A percentile compares a stretch with the other conserved stretches of the same genome.
These are phyloP conservation scores for Penicillium sclerotigenum DNA, from an alignment of 2,329 filamentous ascomycete species.

Conservation along the genomic window DNA sequence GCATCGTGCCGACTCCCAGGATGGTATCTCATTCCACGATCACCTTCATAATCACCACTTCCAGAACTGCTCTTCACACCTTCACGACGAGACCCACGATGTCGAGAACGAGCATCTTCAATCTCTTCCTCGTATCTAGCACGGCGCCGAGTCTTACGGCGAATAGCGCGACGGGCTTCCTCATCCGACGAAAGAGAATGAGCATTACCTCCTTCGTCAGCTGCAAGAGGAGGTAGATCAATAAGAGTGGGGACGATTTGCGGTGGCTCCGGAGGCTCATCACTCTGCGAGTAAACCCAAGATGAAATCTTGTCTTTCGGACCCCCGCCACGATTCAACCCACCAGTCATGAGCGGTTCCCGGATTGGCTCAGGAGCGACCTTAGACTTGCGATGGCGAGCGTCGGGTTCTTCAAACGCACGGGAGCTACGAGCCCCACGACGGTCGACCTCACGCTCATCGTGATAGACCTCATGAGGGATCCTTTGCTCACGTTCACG, in stretches of 20 bases:
- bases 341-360: conserved; percentile 34
- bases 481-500: conserved; percentile 32
- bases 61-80: conserved; percentile 42
- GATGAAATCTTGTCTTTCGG: conserved; percentile 48
- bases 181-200: conserved; percentile 44
- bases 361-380: conserved; percentile 20
- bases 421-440: conserved; percentile 26
- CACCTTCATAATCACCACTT: conserved; percentile 41
- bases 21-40: conserved; percentile 33
- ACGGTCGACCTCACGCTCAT: conserved; percentile 29
- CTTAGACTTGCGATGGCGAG: conserved; percentile 37
- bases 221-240: conserved; percentile 37
- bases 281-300: conserved; percentile 49
- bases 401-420: conserved; percentile 34
- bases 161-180: conserved; percentile 38
- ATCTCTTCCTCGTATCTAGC: conserved; percentile 44
- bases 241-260: conserved; percentile 47
- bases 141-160: conserved; percentile 39
- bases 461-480: conserved; percentile 25
- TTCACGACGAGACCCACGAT: conserved; percentile 33
- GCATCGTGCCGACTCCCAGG: conserved; percentile 24
- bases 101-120: conserved; percentile 36
- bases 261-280: conserved; percentile 48
- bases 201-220: conserved; percentile 28
- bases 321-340: conserved; percentile 3